Evolutionary conservation across 208 protist species (phyloP), one percentile per base, ranked within the genome.

Genomic region (Kentomonas sorsogonicus): DNA sequence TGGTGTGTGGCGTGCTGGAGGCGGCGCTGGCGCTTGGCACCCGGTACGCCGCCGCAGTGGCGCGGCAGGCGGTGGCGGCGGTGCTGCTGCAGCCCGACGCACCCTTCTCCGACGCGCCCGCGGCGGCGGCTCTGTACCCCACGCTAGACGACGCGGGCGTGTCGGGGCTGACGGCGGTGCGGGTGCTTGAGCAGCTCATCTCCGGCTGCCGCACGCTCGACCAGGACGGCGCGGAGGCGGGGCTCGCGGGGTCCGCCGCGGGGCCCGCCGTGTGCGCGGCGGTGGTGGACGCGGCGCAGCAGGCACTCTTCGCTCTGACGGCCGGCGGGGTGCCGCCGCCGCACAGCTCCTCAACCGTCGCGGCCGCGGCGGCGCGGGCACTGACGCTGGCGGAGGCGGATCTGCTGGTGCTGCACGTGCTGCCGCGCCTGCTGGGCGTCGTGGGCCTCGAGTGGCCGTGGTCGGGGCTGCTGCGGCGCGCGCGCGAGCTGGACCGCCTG

Each of bases 381-480:
- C 54, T 86, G 22, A 61, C 58, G 7, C 34, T 87, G 41, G 46
- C 65, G 16, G 86, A 91, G 66, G 70, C 73, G n/a, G 86, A 94
- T 55, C 65, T 72, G 9, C 53, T 89, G 13, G 22, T 66, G 2
- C 66, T 72, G 39, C 26, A 69, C 29, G 53, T 94, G 31, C 63
- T 94, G 20, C 87, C 87, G 0, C 43, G 67, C 9, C 53, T 94
- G 22, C 51, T 89, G 34, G 83, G 89, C 72, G 79, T 88, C 46
- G 46, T 89, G 0, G 87, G 87, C 2, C 70, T 79, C 47, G 87
- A 94, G 60, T 94, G 87, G 87, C 56, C 75, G 34, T 94, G 87
- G 83, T 94, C 87, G 0, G 69, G 77, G 39, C 67, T 79, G 43
- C 53, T 89, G 18, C 80, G 81, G 10, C 68, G 79, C 25, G 48